These are phyloP conservation scores for Verticillium dahliae DNA, from an alignment of 2,329 filamentous ascomycete species.

Conservation along the genomic window DNA sequence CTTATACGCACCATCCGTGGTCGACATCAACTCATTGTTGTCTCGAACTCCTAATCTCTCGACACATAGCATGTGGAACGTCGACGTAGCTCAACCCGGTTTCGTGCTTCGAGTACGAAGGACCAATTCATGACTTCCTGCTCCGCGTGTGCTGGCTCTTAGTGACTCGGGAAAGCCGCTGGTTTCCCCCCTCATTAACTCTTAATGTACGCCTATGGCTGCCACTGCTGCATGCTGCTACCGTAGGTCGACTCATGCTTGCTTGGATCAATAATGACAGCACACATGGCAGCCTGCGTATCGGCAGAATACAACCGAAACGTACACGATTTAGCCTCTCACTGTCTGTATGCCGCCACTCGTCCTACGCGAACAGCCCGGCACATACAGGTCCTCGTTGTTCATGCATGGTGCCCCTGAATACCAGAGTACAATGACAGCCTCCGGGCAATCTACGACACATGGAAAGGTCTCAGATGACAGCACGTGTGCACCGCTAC, in stretches of 20 bases:
- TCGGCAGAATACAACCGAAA: not conserved
- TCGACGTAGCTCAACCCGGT: too few species aligned
- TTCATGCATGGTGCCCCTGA: not conserved
- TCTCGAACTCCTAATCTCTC: too few species aligned
- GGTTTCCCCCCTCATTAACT: not conserved
- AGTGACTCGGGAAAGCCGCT: not conserved
- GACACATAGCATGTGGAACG: too few species aligned
- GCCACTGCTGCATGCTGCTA: not conserved
- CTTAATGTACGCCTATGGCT: not conserved
- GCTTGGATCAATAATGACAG: slow-evolving; percentile 1
- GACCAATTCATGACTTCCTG: not conserved
- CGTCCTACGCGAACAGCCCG: not conserved
- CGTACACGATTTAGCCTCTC: not conserved
- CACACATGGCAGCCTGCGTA: not conserved
- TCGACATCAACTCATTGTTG: too few species aligned
- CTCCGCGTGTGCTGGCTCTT: not conserved
- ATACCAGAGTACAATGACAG: not conserved
- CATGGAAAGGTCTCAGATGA: not conserved
- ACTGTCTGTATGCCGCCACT: not conserved
- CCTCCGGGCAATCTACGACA: not conserved
- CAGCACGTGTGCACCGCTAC: too few species aligned
- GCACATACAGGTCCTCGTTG: not conserved
- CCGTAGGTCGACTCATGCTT: not conserved
- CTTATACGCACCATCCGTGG: too few species aligned
- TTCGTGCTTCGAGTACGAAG: too few species aligned